A percentile compares a stretch with the other conserved stretches of the same genome.
Evolutionary conservation across 768 basidiomycete species (phyloP).

Genomic region (Calocybe cyanea): DNA sequence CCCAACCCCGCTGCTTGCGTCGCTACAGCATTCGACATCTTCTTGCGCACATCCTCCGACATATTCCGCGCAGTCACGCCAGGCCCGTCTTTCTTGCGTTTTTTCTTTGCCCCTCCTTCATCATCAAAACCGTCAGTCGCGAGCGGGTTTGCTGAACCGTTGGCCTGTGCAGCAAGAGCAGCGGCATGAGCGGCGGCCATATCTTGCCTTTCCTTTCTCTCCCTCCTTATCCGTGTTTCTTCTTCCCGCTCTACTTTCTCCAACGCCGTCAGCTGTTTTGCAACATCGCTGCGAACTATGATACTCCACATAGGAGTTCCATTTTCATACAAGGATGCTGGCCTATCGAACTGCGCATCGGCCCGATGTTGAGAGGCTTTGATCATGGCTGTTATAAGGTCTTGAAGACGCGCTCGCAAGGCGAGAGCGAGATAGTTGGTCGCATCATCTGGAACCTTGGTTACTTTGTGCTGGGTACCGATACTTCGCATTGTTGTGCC

Average conservation of each 20-base stretch:
- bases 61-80: slow-evolving; percentile 85
- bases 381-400: slow-evolving; percentile 65
- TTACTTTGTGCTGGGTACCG: slow-evolving; percentile 65
- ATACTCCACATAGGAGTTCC: slow-evolving; percentile 81
- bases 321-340: slow-evolving; percentile 63
- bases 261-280: slow-evolving; percentile 69
- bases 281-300: slow-evolving; percentile 71
- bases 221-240: slow-evolving; percentile 67
- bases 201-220: slow-evolving; percentile 75
- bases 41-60: slow-evolving; percentile 89
- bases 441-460: slow-evolving; percentile 62
- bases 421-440: slow-evolving; percentile 79
- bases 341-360: slow-evolving; percentile 65
- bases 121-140: slow-evolving; percentile 35
- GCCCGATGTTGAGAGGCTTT: slow-evolving; percentile 64
- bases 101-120: slow-evolving; percentile 64
- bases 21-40: slow-evolving; percentile 87
- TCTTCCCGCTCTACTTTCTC: slow-evolving; percentile 84
- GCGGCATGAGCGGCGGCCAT: slow-evolving; percentile 68
- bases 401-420: slow-evolving; percentile 69
- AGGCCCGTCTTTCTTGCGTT: slow-evolving; percentile 80
- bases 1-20: slow-evolving; percentile 84
- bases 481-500: slow-evolving; percentile 66
- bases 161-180: slow-evolving; percentile 55
- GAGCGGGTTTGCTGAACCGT: slow-evolving; percentile 27